phyloP scores from a whole-genome alignment of 1,284 basidiomycete genomes.

The Serendipita sp. region DNA sequence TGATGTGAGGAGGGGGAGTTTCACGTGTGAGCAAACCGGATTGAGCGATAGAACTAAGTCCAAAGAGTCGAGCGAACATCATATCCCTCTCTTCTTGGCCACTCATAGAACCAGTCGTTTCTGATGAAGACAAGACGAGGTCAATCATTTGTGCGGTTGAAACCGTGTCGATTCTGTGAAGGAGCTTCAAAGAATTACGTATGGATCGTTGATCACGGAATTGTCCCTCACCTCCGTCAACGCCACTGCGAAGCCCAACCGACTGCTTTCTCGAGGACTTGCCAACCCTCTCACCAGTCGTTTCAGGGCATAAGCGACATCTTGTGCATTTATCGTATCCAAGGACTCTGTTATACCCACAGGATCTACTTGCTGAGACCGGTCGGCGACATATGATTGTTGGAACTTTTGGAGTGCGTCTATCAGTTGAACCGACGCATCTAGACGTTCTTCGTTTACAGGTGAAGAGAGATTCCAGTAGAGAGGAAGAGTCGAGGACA shows the following conservation, averaged over 20 bases:
- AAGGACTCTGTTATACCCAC: slow-evolving; percentile 28
- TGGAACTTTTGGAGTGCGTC: slow-evolving; percentile 72
- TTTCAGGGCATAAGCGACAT: slow-evolving; percentile 80
- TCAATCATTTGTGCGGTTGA: slow-evolving; percentile 63
- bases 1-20: slow-evolving; percentile 30
- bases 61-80: slow-evolving; percentile 86
- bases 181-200: slow-evolving; percentile 37
- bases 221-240: slow-evolving; percentile 68
- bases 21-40: slow-evolving; percentile 63
- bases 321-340: slow-evolving; percentile 59
- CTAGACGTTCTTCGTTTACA: slow-evolving; percentile 63
- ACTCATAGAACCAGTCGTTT: slow-evolving; percentile 56
- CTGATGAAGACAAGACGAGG: slow-evolving; percentile 56
- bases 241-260: slow-evolving; percentile 90
- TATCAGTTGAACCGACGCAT: slow-evolving; percentile 78
- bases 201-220: slow-evolving; percentile 11
- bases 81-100: slow-evolving; percentile 88
- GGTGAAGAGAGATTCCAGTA: slow-evolving; percentile 91
- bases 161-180: slow-evolving; percentile 68
- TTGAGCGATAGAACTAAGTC: slow-evolving; percentile 67
- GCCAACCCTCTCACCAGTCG: slow-evolving; percentile 76
- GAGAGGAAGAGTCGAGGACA: slow-evolving; percentile 75
- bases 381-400: slow-evolving; percentile 26
- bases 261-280: slow-evolving; percentile 82
- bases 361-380: slow-evolving; percentile 27